A percentile compares a stretch with the other conserved stretches of the same genome.
Evolutionary conservation across 1,139 yeast species (phyloP).

Genomic region (Protomyces inundatus): DNA sequence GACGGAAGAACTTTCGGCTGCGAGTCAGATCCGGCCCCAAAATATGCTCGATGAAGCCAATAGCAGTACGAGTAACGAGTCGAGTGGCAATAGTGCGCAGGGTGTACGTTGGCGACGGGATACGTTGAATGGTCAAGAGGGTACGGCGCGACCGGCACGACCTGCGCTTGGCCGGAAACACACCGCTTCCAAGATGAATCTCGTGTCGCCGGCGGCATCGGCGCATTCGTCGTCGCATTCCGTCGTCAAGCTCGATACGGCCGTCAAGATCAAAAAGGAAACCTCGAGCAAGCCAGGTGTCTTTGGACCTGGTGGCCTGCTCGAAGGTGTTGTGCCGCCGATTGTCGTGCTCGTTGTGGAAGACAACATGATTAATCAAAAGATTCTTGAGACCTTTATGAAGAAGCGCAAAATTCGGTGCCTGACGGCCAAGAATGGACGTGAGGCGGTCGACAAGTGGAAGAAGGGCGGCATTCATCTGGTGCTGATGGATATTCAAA

Average conservation of each 20-base stretch:
- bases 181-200: conserved; percentile 13
- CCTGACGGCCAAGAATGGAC: conserved; percentile 82
- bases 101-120: not conserved
- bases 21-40: not conserved
- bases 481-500: conserved; percentile 89
- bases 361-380: conserved; percentile 90
- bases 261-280: not conserved
- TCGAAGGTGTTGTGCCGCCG: conserved; percentile 53
- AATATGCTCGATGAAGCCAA: not conserved
- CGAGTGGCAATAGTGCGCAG: not conserved
- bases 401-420: conserved; percentile 80
- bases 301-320: conserved; percentile 26
- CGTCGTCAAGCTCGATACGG: not conserved
- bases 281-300: not conserved
- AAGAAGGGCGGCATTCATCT: conserved; percentile 84
- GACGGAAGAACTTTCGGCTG: conserved; percentile 7
- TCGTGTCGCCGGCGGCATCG: conserved; percentile 18
- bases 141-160: not conserved
- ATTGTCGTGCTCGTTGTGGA: conserved; percentile 90
- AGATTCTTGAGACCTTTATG: conserved; percentile 85
- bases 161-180: conserved; percentile 1
- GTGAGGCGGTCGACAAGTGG: conserved; percentile 91
- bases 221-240: conserved; percentile 3
- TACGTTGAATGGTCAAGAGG: not conserved
- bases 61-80: not conserved